Evolutionary conservation across 805 yeast genomes (phyloP).

Genomic region (Pichia kluyveri): DNA sequence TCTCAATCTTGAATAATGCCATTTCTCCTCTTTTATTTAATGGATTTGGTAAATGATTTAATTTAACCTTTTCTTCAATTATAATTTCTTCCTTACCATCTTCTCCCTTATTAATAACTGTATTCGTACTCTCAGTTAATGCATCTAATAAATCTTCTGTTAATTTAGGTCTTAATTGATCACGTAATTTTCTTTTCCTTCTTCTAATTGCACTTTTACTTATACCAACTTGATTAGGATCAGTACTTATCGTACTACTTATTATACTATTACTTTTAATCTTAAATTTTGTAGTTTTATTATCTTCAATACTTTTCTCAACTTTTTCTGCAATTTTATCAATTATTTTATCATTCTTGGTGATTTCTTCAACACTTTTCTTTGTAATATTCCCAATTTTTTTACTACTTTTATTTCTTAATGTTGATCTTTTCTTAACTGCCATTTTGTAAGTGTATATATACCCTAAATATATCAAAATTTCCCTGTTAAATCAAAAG

Average conservation of each 20-base stretch:
- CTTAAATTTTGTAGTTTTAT: neutral
- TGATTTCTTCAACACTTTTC: constrained; percentile 15
- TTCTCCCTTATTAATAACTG: constrained; percentile 9
- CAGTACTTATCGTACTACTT: constrained; percentile 10
- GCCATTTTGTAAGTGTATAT: constrained; percentile 20
- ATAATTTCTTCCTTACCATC: constrained; percentile 10
- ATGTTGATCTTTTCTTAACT: constrained; percentile 37
- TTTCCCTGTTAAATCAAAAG: too few relatives aligned
- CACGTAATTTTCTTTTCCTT: constrained; percentile 53
- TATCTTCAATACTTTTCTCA: neutral
- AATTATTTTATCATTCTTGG: constrained; percentile 12
- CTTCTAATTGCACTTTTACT: constrained; percentile 60
- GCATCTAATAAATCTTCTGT: constrained; percentile 47
- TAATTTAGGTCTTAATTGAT: constrained; percentile 60
- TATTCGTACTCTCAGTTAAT: constrained; percentile 31
- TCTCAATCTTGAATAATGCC: constrained; percentile 35
- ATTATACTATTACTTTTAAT: constrained; percentile 1
- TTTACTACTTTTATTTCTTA: constrained; percentile 33
- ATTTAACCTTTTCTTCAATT: constrained; percentile 26
- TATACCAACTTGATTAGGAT: constrained; percentile 33
- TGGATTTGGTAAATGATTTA: constrained; percentile 29
- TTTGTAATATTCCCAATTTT: constrained; percentile 6
- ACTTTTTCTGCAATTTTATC: constrained; percentile 14
- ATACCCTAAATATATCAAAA: too few relatives aligned
- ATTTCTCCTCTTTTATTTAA: constrained; percentile 35